Evolutionary conservation across 495 filamentous ascomycete genomes (phyloP).

Genomic region (Penicillium salamii): DNA sequence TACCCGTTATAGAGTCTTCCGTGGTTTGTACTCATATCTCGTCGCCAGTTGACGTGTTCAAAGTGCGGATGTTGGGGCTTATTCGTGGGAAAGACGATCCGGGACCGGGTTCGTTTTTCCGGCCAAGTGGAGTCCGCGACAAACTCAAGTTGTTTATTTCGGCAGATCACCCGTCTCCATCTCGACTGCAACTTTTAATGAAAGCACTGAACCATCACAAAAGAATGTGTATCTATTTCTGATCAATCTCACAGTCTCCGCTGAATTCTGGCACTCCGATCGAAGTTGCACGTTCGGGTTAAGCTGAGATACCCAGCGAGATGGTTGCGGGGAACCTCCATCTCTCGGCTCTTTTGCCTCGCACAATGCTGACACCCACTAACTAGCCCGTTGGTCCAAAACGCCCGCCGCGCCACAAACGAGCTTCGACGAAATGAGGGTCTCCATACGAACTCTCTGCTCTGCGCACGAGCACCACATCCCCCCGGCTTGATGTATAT

Average conservation of each 20-base stretch:
- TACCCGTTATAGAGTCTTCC: no score
- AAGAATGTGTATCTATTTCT: no score
- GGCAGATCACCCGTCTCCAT: conserved; percentile 1
- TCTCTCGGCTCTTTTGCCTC: background rate
- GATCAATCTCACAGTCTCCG: no score
- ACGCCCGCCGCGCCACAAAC: background rate
- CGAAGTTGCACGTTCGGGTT: background rate
- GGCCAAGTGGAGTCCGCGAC: background rate
- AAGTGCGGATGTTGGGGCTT: no score
- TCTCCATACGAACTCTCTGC: background rate
- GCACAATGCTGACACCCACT: background rate
- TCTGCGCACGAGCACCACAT: background rate
- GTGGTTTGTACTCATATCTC: no score
- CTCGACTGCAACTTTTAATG: no score
- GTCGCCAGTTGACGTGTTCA: no score
- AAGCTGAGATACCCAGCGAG: background rate
- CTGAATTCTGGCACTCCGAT: no score
- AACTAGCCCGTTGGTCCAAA: background rate
- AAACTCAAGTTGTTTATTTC: background rate
- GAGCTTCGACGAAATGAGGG: background rate
- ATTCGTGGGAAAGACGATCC: conserved; percentile 7
- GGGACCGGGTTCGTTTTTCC: conserved; percentile 7
- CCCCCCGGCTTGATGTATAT: background rate
- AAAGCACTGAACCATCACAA: no score
- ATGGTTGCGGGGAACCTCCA: background rate